Conservation (phyloP, 1,284 basidiomycete species). For the Heterobasidion occidentale region DNA sequence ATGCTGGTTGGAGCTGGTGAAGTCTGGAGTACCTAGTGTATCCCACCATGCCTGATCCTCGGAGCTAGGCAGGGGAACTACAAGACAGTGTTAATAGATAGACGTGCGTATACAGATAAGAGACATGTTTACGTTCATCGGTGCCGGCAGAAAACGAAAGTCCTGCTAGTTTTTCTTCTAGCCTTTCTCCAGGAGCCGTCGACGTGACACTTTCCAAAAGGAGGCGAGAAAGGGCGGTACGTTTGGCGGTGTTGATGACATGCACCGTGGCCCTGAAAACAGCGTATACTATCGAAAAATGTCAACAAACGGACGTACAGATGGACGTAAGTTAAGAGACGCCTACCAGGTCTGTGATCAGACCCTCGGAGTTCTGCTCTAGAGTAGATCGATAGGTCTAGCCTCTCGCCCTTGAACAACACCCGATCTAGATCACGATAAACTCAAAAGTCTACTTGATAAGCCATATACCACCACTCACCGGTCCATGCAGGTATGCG, state of each 20-base stretch:
- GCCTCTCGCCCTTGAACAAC: slow-evolving; percentile 66
- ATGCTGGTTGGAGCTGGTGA: not conserved
- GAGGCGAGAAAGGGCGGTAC: slow-evolving; percentile 61
- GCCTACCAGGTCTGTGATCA: slow-evolving; percentile 86
- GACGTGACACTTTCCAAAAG: slow-evolving; percentile 56
- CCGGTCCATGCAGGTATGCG: slow-evolving; percentile 97
- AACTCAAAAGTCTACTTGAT: not conserved
- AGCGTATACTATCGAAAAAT: slow-evolving; percentile 60
- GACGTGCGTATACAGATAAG: slow-evolving; percentile 16
- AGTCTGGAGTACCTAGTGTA: slow-evolving; percentile 40
- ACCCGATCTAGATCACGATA: slow-evolving; percentile 65
- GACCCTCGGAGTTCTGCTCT: slow-evolving; percentile 82
- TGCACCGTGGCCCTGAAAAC: slow-evolving; percentile 74
- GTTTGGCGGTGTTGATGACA: slow-evolving; percentile 73
- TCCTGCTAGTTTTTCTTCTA: slow-evolving; percentile 64
- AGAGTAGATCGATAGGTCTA: slow-evolving; percentile 61
- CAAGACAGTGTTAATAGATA: not conserved
- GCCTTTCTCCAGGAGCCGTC: slow-evolving; percentile 52
- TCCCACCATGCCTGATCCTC: slow-evolving; percentile 76
- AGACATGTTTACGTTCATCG: slow-evolving; percentile 29
- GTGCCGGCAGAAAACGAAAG: slow-evolving; percentile 26
- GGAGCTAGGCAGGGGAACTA: slow-evolving; percentile 75
- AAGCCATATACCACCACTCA: slow-evolving; percentile 18
- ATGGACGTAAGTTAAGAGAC: not conserved
- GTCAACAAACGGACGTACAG: not conserved